Evolutionary conservation across 495 filamentous ascomycete species (phyloP), one percentile per base, ranked within the genome.

Genomic region (Entonaema liquescens): DNA sequence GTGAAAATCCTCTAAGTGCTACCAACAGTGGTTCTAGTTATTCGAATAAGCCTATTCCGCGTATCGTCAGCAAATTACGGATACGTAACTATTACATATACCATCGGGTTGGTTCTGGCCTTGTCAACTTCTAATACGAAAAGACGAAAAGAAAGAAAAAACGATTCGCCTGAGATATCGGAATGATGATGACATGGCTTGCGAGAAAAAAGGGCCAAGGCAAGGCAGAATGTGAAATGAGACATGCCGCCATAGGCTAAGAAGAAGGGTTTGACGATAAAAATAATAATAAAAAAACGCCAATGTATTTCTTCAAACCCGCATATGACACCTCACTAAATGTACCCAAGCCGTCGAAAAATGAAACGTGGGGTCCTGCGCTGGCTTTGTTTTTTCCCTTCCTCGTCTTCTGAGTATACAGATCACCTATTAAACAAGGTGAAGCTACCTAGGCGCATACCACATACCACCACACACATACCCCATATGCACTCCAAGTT

Each of bases 311-410:
- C 23, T 26, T n/a, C 26, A 29, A 53, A n/a, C 23, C 25, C 49
- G 49, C 60, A 50, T 65, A 60, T 56, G 28, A 11, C 50, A 62
- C 50, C 23, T 60, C 33, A 47, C 36, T 61, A 42, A n/a, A 50
- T 57, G 17, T 44, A 42, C 35, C 33, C 23, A 44, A 44, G 56
- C 38, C 31, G 50, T 59, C 49, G 21, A 49, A 40, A 19, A 40
- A 57, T 62, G 56, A 47, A 59, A 60, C 67, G 67, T 70, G 67
- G 61, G 67, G 67, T 64, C 47, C 29, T 38, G 25, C 49, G 25
- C 49, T 53, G 49, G 9, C 11, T 19, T 29, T 53, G 13, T 3
- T 53, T 53, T 42, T n/a, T 42, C 38, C 5, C n/a, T n/a, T n/a
- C n/a, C 19, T 21, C 23, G 44, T 50, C 44, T 19, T 50, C 12